Evolutionary conservation across 345 rosid genomes (phyloP).

Genomic region (Kandelia obovata): DNA sequence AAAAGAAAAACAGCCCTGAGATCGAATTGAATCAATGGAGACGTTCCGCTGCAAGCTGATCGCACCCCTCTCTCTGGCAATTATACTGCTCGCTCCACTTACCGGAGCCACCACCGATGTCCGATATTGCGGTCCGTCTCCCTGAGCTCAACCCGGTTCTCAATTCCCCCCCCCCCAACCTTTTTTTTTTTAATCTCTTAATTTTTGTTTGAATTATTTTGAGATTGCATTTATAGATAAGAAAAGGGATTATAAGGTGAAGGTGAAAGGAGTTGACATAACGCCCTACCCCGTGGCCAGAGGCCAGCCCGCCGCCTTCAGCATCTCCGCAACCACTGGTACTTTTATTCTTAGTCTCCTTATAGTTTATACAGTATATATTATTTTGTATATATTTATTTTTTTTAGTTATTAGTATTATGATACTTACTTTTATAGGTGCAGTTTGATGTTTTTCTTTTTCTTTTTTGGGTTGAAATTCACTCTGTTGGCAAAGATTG

Average conservation of each 20-base stretch:
- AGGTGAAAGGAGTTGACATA: slow-evolving; percentile 43
- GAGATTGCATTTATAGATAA: slow-evolving; percentile 24
- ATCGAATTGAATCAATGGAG: background rate
- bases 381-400: no score
- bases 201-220: slow-evolving; percentile 1
- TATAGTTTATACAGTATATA: no score
- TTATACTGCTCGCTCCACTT: slow-evolving; percentile 25
- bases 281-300: slow-evolving; percentile 40
- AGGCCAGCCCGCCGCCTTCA: slow-evolving; percentile 43
- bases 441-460: no score
- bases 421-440: no score
- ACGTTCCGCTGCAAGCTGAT: slow-evolving; percentile 8
- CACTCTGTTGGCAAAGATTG: no score
- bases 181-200: background rate
- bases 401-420: no score
- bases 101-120: slow-evolving; percentile 28
- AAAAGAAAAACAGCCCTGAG: no score
- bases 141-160: background rate
- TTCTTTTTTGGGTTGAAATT: no score
- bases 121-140: slow-evolving; percentile 40
- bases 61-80: slow-evolving; percentile 6
- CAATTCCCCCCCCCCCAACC: background rate
- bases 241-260: slow-evolving; percentile 33
- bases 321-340: slow-evolving; percentile 41
- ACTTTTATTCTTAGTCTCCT: background rate